These are phyloP conservation scores for Eutrema japonicum DNA, from an alignment of 345 rosid species.

Conservation along the genomic window DNA sequence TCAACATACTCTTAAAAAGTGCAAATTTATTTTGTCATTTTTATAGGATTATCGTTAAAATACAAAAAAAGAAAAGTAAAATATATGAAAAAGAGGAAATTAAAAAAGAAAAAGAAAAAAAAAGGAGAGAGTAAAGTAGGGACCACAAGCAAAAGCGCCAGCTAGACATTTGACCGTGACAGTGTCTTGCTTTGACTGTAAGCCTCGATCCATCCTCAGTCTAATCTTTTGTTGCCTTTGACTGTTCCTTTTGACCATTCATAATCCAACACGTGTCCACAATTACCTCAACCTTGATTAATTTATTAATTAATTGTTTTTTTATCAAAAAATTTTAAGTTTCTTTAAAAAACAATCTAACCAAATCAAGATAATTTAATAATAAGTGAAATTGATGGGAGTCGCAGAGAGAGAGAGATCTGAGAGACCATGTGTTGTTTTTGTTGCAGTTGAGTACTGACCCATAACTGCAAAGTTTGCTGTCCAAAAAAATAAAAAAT, in stretches of 20 bases:
- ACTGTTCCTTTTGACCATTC: slow-evolving; percentile 35
- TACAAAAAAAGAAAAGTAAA: not conserved
- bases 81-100: not conserved
- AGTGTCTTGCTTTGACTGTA: slow-evolving; percentile 47
- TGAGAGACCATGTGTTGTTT: slow-evolving; percentile 48
- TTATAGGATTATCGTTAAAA: not conserved
- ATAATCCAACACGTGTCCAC: slow-evolving; percentile 24
- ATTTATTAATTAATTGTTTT: not conserved
- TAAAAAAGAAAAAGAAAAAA: not conserved
- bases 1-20: not conserved
- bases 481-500: slow-evolving; percentile 23
- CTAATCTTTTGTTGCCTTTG: slow-evolving; percentile 40
- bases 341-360: not conserved
- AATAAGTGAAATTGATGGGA: slow-evolving; percentile 41
- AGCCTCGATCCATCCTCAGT: slow-evolving; percentile 36
- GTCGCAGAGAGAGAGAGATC: slow-evolving; percentile 28
- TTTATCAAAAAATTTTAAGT: not conserved
- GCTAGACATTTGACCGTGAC: slow-evolving; percentile 48
- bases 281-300: slow-evolving; percentile 27
- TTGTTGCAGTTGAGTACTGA: slow-evolving; percentile 43
- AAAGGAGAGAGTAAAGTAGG: slow-evolving; percentile 5
- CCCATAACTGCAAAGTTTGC: slow-evolving; percentile 45
- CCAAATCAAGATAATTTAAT: slow-evolving; percentile 42
- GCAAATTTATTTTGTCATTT: not conserved
- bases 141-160: slow-evolving; percentile 41